Percentiles rank a stretch among this genome's conserved stretches.
Conservation (phyloP, 2,329 filamentous ascomycete genomes). For the Fusarium sp. region DNA sequence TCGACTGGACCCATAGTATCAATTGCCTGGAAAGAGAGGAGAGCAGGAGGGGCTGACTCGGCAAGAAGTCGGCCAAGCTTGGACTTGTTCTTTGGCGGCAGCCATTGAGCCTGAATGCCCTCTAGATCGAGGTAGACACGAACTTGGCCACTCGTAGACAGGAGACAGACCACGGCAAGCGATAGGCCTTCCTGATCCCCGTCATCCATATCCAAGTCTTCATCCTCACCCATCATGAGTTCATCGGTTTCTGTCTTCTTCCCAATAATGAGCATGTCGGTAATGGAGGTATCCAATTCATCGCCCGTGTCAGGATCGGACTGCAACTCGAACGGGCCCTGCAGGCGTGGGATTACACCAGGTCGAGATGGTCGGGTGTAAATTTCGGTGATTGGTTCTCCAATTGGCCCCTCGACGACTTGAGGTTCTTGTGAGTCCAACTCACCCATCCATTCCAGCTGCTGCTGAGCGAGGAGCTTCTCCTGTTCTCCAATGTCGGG, state of each 20-base stretch:
- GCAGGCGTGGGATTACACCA: slow-evolving; percentile 71
- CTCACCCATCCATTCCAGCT: slow-evolving; percentile 78
- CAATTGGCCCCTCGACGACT: slow-evolving; percentile 64
- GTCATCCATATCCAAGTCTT: slow-evolving; percentile 71
- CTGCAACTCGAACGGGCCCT: slow-evolving; percentile 74
- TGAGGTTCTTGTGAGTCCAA: slow-evolving; percentile 75
- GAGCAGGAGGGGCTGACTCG: slow-evolving; percentile 60
- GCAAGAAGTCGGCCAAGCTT: slow-evolving; percentile 60
- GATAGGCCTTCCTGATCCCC: slow-evolving; percentile 73
- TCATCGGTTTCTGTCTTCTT: slow-evolving; percentile 73
- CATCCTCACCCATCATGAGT: slow-evolving; percentile 75
- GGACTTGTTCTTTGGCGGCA: slow-evolving; percentile 70
- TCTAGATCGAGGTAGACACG: slow-evolving; percentile 74
- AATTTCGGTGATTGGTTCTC: slow-evolving; percentile 68
- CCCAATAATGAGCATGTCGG: slow-evolving; percentile 75
- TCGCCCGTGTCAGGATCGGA: slow-evolving; percentile 71
- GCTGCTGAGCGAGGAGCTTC: slow-evolving; percentile 74
- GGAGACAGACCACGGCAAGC: slow-evolving; percentile 71
- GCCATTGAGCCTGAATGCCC: slow-evolving; percentile 77
- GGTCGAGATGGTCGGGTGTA: slow-evolving; percentile 72
- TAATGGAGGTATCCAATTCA: slow-evolving; percentile 70
- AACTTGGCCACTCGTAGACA: slow-evolving; percentile 74
- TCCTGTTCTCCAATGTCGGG: slow-evolving; percentile 66
- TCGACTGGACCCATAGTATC: slow-evolving; percentile 72
- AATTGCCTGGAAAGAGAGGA: slow-evolving; percentile 75